Conservation (phyloP, 768 basidiomycete genomes). For the Atractiella rhizophila region DNA sequence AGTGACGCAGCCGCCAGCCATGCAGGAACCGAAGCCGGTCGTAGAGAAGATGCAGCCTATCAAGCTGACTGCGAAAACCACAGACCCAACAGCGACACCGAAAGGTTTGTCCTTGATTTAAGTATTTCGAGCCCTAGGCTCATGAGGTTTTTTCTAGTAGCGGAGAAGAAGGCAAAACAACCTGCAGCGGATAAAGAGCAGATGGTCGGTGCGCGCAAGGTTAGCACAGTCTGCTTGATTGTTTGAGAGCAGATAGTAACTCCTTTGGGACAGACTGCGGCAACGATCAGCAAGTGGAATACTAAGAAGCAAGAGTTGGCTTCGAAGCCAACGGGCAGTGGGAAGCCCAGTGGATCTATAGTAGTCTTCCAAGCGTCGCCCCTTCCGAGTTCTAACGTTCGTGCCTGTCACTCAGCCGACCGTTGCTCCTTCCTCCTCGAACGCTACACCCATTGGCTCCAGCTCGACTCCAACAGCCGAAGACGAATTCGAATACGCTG, state of each 20-base stretch:
- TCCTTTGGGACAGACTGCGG: slow-evolving; percentile 36
- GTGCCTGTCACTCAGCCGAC: neutral
- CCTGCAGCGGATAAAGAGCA: too few relatives aligned
- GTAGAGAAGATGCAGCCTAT: too few relatives aligned
- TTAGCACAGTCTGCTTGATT: too few relatives aligned
- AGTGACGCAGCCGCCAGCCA: neutral
- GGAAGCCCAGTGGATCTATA: neutral
- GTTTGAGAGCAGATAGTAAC: too few relatives aligned
- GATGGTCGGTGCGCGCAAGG: too few relatives aligned
- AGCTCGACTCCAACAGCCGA: slow-evolving; percentile 20
- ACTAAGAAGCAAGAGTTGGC: slow-evolving; percentile 54
- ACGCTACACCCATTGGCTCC: neutral
- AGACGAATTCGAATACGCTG: slow-evolving; percentile 57
- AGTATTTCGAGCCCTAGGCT: neutral
- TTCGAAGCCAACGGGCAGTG: neutral
- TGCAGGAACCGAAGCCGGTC: too few relatives aligned
- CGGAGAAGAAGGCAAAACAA: too few relatives aligned
- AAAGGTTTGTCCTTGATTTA: neutral
- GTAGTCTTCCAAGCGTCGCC: neutral
- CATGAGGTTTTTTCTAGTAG: slow-evolving; percentile 1
- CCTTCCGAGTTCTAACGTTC: neutral
- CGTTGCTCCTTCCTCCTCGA: neutral
- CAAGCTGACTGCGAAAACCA: too few relatives aligned
- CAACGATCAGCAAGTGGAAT: slow-evolving; percentile 92
- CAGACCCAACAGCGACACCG: too few relatives aligned